phyloP scores from a whole-genome alignment of 2,329 filamentous ascomycete species.

The Trichoderma atroviride region DNA sequence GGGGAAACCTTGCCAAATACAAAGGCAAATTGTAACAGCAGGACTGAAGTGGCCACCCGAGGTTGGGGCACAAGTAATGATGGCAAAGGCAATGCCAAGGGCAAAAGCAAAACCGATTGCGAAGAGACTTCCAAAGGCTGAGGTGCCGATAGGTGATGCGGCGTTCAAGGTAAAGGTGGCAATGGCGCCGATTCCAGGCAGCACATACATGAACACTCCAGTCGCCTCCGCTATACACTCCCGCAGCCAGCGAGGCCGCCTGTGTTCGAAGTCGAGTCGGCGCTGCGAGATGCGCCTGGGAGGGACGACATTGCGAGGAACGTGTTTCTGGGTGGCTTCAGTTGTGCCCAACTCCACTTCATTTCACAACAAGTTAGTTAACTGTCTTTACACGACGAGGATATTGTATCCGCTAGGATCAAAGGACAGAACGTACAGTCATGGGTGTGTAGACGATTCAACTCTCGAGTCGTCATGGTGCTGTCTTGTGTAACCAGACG shows the following conservation, averaged over 20 bases:
- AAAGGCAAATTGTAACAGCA: conserved; percentile 50
- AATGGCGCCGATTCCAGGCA: conserved; percentile 56
- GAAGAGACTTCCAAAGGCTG: conserved; percentile 51
- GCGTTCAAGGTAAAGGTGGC: conserved; percentile 54
- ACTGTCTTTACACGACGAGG: background rate
- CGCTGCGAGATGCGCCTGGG: conserved; percentile 55
- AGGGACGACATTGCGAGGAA: conserved; percentile 52
- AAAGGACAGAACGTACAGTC: conserved; percentile 27
- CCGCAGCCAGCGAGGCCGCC: conserved; percentile 55
- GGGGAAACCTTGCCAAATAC: conserved; percentile 60
- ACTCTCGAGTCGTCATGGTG: conserved; percentile 5
- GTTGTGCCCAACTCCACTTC: conserved; percentile 55
- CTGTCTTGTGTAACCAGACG: background rate
- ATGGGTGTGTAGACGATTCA: conserved; percentile 29
- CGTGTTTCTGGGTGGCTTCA: conserved; percentile 55
- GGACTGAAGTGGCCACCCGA: conserved; percentile 61
- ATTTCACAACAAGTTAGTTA: background rate
- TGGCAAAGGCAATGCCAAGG: conserved; percentile 60
- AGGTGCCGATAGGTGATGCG: conserved; percentile 39
- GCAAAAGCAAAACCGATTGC: conserved; percentile 60
- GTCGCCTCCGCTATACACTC: conserved; percentile 60
- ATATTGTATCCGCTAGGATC: background rate
- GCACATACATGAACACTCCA: conserved; percentile 60
- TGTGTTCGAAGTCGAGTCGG: conserved; percentile 57
- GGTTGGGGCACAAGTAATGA: conserved; percentile 57